Conservation (phyloP, 106 monocot species). For the Platanthera zijinensis region DNA sequence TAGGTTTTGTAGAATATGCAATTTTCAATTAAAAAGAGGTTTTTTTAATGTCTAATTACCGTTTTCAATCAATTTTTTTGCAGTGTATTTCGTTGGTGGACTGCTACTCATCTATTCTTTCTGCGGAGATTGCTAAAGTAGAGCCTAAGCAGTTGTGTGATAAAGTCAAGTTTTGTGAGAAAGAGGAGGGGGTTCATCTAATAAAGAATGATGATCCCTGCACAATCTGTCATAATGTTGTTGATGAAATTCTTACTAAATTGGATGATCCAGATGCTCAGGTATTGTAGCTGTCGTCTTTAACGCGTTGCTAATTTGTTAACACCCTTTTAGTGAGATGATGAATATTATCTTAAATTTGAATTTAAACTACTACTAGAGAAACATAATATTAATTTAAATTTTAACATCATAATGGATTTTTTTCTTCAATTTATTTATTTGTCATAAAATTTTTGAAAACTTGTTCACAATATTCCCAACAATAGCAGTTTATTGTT, state of each 20-base stretch:
- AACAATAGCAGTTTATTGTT: too few relatives aligned
- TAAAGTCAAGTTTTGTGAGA: slow-evolving; percentile 40
- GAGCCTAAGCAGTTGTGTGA: slow-evolving; percentile 43
- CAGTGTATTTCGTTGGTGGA: slow-evolving; percentile 53
- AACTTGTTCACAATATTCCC: too few relatives aligned
- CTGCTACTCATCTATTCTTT: slow-evolving; percentile 48
- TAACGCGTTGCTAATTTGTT: not conserved
- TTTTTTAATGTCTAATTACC: not conserved
- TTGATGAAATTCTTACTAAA: slow-evolving; percentile 35
- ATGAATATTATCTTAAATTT: too few relatives aligned
- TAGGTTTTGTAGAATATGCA: not conserved
- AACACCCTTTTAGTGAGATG: not conserved
- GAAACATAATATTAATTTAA: too few relatives aligned
- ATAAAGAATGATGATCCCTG: slow-evolving; percentile 29
- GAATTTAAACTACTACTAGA: too few relatives aligned
- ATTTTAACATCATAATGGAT: too few relatives aligned
- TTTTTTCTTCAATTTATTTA: too few relatives aligned
- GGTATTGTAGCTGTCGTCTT: slow-evolving; percentile 15
- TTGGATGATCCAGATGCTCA: slow-evolving; percentile 48
- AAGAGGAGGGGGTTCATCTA: slow-evolving; percentile 5
- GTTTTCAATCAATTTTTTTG: slow-evolving; percentile 2
- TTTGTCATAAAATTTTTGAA: too few relatives aligned
- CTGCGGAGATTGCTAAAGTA: slow-evolving; percentile 28
- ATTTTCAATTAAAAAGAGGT: not conserved
- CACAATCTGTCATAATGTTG: slow-evolving; percentile 32